phyloP scores from a whole-genome alignment of 2,329 filamentous ascomycete species.

The Colletotrichum tamarilloi region DNA sequence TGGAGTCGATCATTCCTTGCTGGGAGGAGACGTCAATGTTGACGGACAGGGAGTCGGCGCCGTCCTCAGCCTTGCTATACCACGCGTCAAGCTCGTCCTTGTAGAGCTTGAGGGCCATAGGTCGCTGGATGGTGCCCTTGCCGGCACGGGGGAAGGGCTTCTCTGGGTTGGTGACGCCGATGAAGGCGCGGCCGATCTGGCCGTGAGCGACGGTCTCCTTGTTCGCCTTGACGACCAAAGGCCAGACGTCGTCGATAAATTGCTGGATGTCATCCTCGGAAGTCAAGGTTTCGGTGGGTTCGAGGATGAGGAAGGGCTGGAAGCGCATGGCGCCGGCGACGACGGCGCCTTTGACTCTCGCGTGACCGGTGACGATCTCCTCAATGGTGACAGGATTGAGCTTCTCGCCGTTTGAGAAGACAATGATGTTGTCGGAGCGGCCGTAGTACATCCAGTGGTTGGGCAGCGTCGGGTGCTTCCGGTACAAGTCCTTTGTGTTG shows the following conservation, averaged over 20 bases:
- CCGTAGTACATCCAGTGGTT: slow-evolving; percentile 48
- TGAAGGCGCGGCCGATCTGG: slow-evolving; percentile 53
- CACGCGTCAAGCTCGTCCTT: slow-evolving; percentile 54
- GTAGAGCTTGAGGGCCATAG: slow-evolving; percentile 52
- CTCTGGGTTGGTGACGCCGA: slow-evolving; percentile 50
- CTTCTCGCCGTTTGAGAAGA: slow-evolving; percentile 63
- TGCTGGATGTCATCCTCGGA: slow-evolving; percentile 35
- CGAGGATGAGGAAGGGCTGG: slow-evolving; percentile 59
- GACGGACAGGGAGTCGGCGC: slow-evolving; percentile 53
- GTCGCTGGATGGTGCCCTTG: slow-evolving; percentile 59
- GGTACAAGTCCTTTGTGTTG: slow-evolving; percentile 57
- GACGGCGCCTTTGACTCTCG: slow-evolving; percentile 52
- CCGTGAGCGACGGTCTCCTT: slow-evolving; percentile 52
- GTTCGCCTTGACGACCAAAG: slow-evolving; percentile 55
- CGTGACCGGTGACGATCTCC: slow-evolving; percentile 49
- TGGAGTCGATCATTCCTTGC: slow-evolving; percentile 39
- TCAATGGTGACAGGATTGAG: slow-evolving; percentile 60
- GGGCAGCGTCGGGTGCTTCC: slow-evolving; percentile 49
- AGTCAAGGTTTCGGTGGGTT: slow-evolving; percentile 50
- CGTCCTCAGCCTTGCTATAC: slow-evolving; percentile 51
- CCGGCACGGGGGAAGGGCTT: slow-evolving; percentile 57
- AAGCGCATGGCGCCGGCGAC: slow-evolving; percentile 59
- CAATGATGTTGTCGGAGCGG: slow-evolving; percentile 54
- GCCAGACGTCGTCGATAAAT: slow-evolving; percentile 58
- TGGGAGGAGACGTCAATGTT: slow-evolving; percentile 48